phyloP scores from a whole-genome alignment of 2,329 filamentous ascomycete genomes.

The Scytalidium lignicola region DNA sequence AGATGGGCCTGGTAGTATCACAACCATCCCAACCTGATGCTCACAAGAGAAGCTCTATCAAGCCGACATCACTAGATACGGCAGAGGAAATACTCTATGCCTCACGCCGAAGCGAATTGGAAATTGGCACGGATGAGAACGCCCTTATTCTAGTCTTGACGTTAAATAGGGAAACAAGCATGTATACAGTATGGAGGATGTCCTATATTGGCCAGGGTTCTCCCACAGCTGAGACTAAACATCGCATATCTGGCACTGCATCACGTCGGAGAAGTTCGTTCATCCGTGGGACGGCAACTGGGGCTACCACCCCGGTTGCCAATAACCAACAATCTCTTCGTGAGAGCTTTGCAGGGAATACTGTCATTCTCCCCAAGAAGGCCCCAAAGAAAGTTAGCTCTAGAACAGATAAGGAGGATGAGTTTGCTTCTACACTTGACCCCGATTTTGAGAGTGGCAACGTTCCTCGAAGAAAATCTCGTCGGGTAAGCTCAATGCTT shows the following conservation, averaged over 20 bases:
- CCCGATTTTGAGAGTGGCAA: constrained; percentile 55
- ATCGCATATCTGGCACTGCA: constrained; percentile 29
- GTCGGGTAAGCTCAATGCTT: constrained; percentile 86
- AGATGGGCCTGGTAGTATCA: constrained; percentile 76
- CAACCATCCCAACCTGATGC: constrained; percentile 38
- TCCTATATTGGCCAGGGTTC: constrained; percentile 66
- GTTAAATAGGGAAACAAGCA: constrained; percentile 67
- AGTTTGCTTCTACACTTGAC: constrained; percentile 67
- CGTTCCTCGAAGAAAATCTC: constrained; percentile 54
- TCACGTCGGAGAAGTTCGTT: constrained; percentile 54
- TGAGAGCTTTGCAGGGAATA: constrained; percentile 64
- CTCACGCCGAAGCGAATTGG: constrained; percentile 57
- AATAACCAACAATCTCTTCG: constrained; percentile 60
- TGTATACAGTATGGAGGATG: constrained; percentile 81
- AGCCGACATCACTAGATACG: constrained; percentile 58
- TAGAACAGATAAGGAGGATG: constrained; percentile 34
- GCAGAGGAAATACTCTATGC: constrained; percentile 82
- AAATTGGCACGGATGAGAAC: constrained; percentile 31
- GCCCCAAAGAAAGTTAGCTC: constrained; percentile 16
- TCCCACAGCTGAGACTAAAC: constrained; percentile 35
- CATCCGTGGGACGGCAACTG: constrained; percentile 65
- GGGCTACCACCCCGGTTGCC: constrained; percentile 66
- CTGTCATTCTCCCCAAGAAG: constrained; percentile 12
- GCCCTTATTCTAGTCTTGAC: constrained; percentile 73
- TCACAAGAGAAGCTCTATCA: constrained; percentile 34